phyloP scores from a whole-genome alignment of 208 protist genomes.

The Leishmania braziliensis region DNA sequence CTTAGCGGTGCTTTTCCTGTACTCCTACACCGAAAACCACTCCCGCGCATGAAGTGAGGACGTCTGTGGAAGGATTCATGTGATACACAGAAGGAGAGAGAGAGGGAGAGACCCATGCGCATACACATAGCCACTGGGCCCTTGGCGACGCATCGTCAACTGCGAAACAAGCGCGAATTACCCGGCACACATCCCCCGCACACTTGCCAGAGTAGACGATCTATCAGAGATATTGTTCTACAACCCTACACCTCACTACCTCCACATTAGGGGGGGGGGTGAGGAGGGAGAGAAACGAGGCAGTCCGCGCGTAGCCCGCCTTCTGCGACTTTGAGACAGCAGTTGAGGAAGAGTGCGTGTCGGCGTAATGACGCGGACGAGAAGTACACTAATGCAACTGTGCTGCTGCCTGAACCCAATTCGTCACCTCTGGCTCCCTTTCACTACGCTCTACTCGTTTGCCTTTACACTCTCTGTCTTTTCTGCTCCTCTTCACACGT shows the following conservation, averaged over 20 bases:
- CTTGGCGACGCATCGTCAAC: background rate
- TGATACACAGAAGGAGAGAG: background rate
- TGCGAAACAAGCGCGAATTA: background rate
- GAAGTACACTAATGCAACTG: background rate
- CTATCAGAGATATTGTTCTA: background rate
- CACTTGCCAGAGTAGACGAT: background rate
- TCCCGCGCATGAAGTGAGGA: background rate
- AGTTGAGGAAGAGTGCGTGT: background rate
- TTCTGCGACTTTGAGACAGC: background rate
- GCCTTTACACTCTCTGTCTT: background rate
- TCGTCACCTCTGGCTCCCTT: background rate
- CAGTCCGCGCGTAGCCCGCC: background rate
- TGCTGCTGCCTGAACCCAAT: background rate
- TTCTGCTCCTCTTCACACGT: background rate
- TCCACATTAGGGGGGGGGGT: no score
- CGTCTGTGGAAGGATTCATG: background rate
- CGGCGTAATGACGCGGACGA: background rate
- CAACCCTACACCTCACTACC: no score
- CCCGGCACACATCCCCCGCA: background rate
- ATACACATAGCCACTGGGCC: background rate
- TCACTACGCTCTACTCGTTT: background rate
- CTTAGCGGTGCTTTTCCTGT: background rate
- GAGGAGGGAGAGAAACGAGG: background rate
- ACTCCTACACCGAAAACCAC: background rate
- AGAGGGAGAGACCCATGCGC: background rate